phyloP scores from a whole-genome alignment of 2,329 filamentous ascomycete genomes.

The Ilyonectria sp. region DNA sequence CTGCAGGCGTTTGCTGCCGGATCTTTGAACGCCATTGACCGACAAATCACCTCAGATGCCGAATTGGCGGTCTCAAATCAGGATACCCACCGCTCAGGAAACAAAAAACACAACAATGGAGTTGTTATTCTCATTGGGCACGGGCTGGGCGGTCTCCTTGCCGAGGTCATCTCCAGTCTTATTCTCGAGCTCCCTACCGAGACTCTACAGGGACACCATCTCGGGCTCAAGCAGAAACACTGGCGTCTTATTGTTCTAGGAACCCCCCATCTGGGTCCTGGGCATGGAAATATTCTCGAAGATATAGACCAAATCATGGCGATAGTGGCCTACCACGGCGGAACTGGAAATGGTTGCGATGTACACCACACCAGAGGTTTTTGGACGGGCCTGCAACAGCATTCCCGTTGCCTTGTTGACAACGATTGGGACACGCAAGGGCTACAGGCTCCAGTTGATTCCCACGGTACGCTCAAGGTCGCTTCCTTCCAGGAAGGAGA shows the following conservation, averaged over 20 bases:
- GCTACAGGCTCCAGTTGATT: neutral
- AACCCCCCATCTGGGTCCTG: neutral
- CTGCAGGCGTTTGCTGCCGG: neutral
- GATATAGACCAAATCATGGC: slow-evolving; percentile 2
- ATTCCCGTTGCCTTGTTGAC: neutral
- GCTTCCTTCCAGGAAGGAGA: neutral
- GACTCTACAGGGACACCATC: slow-evolving; percentile 4
- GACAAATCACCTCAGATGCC: slow-evolving; percentile 7
- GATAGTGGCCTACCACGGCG: neutral
- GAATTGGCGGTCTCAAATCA: neutral
- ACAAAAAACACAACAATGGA: neutral
- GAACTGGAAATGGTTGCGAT: neutral
- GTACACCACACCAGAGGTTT: neutral
- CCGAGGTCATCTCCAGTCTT: slow-evolving; percentile 1
- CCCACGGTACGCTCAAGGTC: neutral
- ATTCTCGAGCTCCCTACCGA: neutral
- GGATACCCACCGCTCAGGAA: neutral
- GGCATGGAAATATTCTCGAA: neutral
- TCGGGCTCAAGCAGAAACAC: slow-evolving; percentile 1
- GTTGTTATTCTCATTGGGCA: slow-evolving; percentile 8
- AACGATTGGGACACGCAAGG: neutral
- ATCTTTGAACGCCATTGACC: slow-evolving; percentile 7
- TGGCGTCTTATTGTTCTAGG: slow-evolving; percentile 9
- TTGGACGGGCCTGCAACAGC: slow-evolving; percentile 1
- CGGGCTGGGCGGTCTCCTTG: neutral